Conservation (phyloP, 2,329 filamentous ascomycete species). For the Volutella citrinella region DNA sequence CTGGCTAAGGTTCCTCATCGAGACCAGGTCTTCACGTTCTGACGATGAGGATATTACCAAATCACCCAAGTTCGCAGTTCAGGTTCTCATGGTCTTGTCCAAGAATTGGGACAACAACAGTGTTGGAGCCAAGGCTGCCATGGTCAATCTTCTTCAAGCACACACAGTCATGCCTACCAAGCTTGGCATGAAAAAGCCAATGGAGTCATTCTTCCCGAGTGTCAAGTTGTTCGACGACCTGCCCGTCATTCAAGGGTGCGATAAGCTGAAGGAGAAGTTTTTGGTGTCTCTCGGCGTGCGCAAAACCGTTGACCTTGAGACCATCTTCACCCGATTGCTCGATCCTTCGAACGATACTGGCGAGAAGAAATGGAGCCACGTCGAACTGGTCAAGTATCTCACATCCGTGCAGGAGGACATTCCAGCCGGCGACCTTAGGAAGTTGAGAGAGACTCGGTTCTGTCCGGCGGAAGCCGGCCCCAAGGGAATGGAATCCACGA, state of each 20-base stretch:
- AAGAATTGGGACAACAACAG: slow-evolving; percentile 87
- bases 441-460: slow-evolving; percentile 73
- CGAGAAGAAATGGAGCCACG: slow-evolving; percentile 80
- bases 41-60: slow-evolving; percentile 68
- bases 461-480: slow-evolving; percentile 73
- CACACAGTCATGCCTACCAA: slow-evolving; percentile 86
- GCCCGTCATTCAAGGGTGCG: slow-evolving; percentile 72
- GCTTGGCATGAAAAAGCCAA: slow-evolving; percentile 79
- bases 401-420: slow-evolving; percentile 89
- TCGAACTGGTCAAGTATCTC: slow-evolving; percentile 92
- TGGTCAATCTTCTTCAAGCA: slow-evolving; percentile 62
- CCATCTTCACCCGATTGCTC: slow-evolving; percentile 86
- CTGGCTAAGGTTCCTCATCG: slow-evolving; percentile 82
- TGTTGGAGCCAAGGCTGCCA: slow-evolving; percentile 59
- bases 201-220: slow-evolving; percentile 86
- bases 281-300: slow-evolving; percentile 79
- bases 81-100: slow-evolving; percentile 76
- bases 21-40: slow-evolving; percentile 57
- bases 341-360: slow-evolving; percentile 51
- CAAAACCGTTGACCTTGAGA: slow-evolving; percentile 91
- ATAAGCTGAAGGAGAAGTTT: slow-evolving; percentile 87
- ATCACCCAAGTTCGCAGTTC: slow-evolving; percentile 70
- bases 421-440: slow-evolving; percentile 74
- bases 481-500: slow-evolving; percentile 50
- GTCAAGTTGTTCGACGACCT: slow-evolving; percentile 95